phyloP scores from a whole-genome alignment of 2,329 filamentous ascomycete genomes.

The Alternaria triticimaculans region DNA sequence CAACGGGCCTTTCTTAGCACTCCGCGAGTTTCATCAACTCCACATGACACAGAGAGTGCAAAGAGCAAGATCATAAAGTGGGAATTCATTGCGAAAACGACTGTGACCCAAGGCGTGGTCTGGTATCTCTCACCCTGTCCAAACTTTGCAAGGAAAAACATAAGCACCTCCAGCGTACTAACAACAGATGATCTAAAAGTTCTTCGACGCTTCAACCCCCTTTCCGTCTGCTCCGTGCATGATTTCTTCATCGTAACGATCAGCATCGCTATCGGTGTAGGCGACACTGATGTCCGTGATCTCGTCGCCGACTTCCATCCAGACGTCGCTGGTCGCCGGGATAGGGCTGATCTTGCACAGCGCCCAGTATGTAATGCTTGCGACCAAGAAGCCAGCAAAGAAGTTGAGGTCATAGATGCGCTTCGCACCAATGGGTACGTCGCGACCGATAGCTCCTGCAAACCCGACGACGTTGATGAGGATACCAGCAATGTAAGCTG shows the following conservation, averaged over 20 bases:
- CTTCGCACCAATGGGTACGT: conserved; percentile 77
- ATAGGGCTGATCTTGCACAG: conserved; percentile 75
- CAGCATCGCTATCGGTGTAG: conserved; percentile 31
- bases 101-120: conserved; percentile 11
- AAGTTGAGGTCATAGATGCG: conserved; percentile 94
- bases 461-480: conserved; percentile 92
- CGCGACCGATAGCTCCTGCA: conserved; percentile 74
- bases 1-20: not conserved
- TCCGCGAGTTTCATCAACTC: not conserved
- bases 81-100: conserved; percentile 3
- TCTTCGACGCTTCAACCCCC: conserved; percentile 14
- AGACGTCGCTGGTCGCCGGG: conserved; percentile 74
- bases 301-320: conserved; percentile 74
- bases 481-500: conserved; percentile 82
- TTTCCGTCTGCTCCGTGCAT: conserved; percentile 29
- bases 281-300: conserved; percentile 37
- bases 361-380: conserved; percentile 69
- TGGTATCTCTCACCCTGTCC: conserved; percentile 10
- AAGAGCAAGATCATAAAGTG: not conserved
- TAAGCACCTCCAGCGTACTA: not conserved
- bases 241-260: conserved; percentile 37
- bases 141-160: not conserved
- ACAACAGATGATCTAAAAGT: conserved; percentile 9
- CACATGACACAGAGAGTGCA: not conserved
- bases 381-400: conserved; percentile 81